These are phyloP conservation scores for Vigna radiata DNA, from an alignment of 306 rosid genomes.

Conservation along the genomic window DNA sequence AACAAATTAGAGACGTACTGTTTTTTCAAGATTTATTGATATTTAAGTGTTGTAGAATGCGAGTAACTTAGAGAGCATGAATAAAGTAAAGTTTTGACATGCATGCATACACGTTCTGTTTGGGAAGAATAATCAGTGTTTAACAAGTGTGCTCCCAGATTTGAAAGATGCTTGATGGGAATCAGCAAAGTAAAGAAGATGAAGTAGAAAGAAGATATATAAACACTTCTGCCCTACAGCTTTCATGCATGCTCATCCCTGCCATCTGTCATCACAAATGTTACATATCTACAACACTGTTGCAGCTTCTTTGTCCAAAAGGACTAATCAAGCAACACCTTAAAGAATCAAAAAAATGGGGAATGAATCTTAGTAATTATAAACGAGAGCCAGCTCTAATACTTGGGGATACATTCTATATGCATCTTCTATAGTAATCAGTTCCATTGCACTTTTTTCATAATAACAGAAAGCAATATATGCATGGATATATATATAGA, in stretches of 20 bases:
- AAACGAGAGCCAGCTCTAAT: not conserved
- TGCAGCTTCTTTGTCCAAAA: conserved; percentile 20
- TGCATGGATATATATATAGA: conserved; percentile 24
- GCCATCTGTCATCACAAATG: conserved; percentile 26
- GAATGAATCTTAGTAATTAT: conserved; percentile 19
- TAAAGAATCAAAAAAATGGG: conserved; percentile 23
- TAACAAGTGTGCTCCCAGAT: conserved; percentile 10
- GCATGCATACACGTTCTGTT: conserved; percentile 1
- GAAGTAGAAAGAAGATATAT: conserved; percentile 18
- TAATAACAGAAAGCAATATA: conserved; percentile 1
- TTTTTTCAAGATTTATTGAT: not conserved
- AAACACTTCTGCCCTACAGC: conserved; percentile 38
- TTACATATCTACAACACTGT: conserved; percentile 19
- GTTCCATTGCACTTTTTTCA: conserved; percentile 27
- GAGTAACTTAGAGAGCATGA: not conserved
- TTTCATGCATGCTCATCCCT: conserved; percentile 37
- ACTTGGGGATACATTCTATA: not conserved
- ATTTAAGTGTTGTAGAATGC: not conserved
- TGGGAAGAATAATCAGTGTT: conserved; percentile 1
- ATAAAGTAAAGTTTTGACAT: not conserved
- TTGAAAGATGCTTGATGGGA: conserved; percentile 47
- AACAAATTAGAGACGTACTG: not conserved
- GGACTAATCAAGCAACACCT: not conserved
- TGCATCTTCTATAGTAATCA: conserved; percentile 28
- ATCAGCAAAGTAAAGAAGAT: conserved; percentile 26